Conservation (phyloP, 768 basidiomycete genomes). For the Crassisporium funariophilum region DNA sequence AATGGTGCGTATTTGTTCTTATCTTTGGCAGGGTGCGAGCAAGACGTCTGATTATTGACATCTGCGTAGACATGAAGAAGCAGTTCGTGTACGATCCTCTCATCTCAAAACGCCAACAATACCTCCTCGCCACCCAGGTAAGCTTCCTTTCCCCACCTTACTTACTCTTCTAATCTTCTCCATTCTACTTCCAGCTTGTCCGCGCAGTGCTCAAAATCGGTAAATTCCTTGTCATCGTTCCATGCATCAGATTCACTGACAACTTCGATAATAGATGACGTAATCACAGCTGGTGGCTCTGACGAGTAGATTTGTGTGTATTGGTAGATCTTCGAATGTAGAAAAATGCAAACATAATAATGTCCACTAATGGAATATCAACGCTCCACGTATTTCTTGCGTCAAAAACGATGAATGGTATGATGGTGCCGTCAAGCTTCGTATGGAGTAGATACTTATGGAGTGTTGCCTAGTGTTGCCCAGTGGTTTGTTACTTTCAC, state of each 20-base stretch:
- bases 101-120: conserved; percentile 97
- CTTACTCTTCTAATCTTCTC: conserved; percentile 5
- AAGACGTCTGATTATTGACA: background rate
- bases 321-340: background rate
- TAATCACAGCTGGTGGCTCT: conserved; percentile 70
- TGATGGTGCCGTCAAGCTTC: too few relatives aligned
- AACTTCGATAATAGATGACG: conserved; percentile 59
- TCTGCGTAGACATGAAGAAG: conserved; percentile 85
- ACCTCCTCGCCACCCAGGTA: conserved; percentile 94
- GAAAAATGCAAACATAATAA: background rate
- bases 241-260: conserved; percentile 4
- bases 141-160: conserved; percentile 16
- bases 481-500: too few relatives aligned
- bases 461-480: too few relatives aligned
- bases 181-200: conserved; percentile 55
- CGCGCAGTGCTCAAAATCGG: conserved; percentile 89
- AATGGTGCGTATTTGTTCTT: conserved; percentile 61
- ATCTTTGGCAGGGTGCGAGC: background rate
- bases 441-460: too few relatives aligned
- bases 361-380: background rate
- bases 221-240: conserved; percentile 33
- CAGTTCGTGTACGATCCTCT: conserved; percentile 97
- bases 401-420: too few relatives aligned
- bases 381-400: background rate
- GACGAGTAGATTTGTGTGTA: conserved; percentile 51